A percentile compares a stretch with the other conserved stretches of the same genome.
Evolutionary conservation across 139 green algal species (phyloP).

Genomic region (Chlorella sp.): DNA sequence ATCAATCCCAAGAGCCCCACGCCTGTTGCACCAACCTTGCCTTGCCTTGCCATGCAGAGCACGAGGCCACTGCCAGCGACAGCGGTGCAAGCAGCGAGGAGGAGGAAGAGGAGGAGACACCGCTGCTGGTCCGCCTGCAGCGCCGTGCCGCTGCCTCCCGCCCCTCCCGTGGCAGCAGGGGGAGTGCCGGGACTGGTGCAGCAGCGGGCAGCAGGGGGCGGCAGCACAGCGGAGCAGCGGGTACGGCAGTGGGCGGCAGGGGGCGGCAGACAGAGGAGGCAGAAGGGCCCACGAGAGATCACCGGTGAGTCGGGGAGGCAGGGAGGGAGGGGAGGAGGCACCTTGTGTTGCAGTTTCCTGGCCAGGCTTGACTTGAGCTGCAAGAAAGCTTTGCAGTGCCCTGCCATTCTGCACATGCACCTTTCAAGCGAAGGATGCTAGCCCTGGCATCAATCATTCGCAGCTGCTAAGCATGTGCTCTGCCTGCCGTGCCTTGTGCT

Average conservation of each 20-base stretch:
- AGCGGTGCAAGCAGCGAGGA: not conserved
- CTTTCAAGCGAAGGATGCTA: too few relatives aligned
- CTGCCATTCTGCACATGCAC: not conserved
- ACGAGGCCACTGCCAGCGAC: not conserved
- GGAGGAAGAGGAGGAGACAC: not conserved
- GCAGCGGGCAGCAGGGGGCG: not conserved
- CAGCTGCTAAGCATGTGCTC: not conserved
- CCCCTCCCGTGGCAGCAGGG: not conserved
- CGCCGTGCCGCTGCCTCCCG: not conserved
- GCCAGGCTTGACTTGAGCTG: not conserved
- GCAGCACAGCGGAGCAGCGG: not conserved
- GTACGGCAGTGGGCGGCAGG: not conserved
- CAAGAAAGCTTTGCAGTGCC: not conserved
- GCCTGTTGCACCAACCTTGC: not conserved
- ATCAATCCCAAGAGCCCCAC: too few relatives aligned
- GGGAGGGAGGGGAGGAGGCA: too few relatives aligned
- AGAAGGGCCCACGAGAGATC: too few relatives aligned
- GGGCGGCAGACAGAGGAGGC: not conserved
- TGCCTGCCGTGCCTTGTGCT: not conserved
- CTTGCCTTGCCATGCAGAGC: not conserved
- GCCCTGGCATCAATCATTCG: not conserved
- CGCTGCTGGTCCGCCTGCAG: not conserved
- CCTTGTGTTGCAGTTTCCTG: not conserved
- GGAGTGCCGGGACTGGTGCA: not conserved
- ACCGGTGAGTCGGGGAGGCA: too few relatives aligned